phyloP scores from a whole-genome alignment of 441 rosid species.

The Pelargonium citronellum region DNA sequence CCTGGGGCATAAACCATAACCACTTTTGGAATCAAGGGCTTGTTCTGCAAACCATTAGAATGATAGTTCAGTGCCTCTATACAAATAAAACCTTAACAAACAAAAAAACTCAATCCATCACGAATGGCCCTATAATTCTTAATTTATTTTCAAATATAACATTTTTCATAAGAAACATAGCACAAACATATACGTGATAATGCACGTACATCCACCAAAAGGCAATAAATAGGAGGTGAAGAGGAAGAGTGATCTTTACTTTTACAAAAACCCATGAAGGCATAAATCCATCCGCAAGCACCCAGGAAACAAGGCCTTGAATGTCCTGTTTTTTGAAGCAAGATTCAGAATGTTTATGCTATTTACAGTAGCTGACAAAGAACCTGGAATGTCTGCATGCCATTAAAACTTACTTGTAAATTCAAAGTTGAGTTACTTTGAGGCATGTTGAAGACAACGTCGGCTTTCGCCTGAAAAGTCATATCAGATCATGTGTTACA shows the following conservation, averaged over 20 bases:
- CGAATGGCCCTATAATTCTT: background rate
- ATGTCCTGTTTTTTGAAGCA: conserved; percentile 54
- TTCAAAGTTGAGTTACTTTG: conserved; percentile 54
- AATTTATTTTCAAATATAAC: background rate
- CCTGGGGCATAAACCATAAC: conserved; percentile 90
- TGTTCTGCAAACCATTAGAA: conserved; percentile 61
- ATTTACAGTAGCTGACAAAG: background rate
- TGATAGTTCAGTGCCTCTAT: conserved; percentile 10
- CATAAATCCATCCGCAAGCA: conserved; percentile 84
- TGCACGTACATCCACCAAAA: background rate
- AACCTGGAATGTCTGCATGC: background rate
- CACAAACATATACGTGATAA: no score
- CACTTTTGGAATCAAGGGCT: conserved; percentile 85
- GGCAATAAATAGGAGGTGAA: background rate
- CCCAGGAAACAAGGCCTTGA: conserved; percentile 96
- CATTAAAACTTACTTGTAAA: conserved; percentile 47
- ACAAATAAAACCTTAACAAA: background rate
- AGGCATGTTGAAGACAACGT: conserved; percentile 56
- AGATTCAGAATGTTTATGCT: conserved; percentile 10
- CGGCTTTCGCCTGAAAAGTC: conserved; percentile 71
- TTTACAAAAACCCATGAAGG: conserved; percentile 91
- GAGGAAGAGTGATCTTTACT: conserved; percentile 32
- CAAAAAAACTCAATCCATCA: background rate
- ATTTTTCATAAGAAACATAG: background rate
- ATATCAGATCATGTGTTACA: conserved; percentile 12